Conservation (phyloP, 2,329 filamentous ascomycete species). For the Botrytis cinerea region DNA sequence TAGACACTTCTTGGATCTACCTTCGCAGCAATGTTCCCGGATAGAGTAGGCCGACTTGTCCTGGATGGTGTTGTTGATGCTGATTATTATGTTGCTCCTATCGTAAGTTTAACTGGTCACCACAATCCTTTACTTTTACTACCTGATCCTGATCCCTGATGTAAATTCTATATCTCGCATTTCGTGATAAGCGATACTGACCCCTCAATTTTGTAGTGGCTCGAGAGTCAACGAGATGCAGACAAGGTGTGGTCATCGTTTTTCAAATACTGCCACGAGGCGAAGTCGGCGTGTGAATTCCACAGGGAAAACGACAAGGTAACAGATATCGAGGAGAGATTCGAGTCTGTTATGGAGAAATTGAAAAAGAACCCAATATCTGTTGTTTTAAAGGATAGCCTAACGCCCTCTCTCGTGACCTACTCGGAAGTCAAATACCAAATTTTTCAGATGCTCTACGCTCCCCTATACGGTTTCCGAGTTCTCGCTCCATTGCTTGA, state of each 20-base stretch:
- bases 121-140: neutral
- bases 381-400: conserved; percentile 28
- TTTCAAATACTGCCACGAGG: conserved; percentile 39
- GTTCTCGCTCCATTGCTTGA: conserved; percentile 34
- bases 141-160: neutral
- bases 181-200: neutral
- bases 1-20: conserved; percentile 46
- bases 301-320: conserved; percentile 33
- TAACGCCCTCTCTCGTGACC: conserved; percentile 34
- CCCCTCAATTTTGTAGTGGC: conserved; percentile 26
- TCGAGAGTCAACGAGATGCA: conserved; percentile 34
- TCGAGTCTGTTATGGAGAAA: conserved; percentile 43
- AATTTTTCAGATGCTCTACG: conserved; percentile 38
- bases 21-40: conserved; percentile 50
- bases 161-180: neutral
- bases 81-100: conserved; percentile 33
- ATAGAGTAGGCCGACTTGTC: conserved; percentile 47
- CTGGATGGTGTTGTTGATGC: conserved; percentile 40
- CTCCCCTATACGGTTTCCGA: conserved; percentile 35
- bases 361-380: conserved; percentile 44
- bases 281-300: conserved; percentile 41
- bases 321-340: conserved; percentile 33
- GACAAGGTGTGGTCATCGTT: conserved; percentile 38
- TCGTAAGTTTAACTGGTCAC: conserved; percentile 5
- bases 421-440: conserved; percentile 37